Conservation (phyloP, 129 eudicot genomes). For the Logfia minima region DNA sequence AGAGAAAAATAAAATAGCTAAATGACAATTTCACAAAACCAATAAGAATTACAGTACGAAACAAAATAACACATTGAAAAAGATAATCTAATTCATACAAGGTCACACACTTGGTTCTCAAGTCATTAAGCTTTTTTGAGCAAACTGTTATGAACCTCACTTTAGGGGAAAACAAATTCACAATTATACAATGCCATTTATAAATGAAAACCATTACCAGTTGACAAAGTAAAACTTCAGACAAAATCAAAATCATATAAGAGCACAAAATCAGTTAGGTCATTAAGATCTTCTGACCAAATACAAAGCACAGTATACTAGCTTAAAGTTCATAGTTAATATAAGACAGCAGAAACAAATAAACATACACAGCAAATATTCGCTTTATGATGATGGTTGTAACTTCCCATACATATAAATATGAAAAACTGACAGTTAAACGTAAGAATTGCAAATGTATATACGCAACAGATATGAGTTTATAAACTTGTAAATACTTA, state of each 20-base stretch:
- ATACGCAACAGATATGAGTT: not conserved
- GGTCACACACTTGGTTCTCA: not conserved
- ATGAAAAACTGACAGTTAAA: too few species aligned
- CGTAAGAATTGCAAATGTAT: not conserved
- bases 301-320: not conserved
- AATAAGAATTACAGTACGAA: not conserved
- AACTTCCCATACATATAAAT: too few species aligned
- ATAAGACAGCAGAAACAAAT: conserved; percentile 1
- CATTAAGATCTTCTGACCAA: not conserved
- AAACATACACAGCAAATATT: not conserved
- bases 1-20: not conserved
- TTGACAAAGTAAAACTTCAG: not conserved
- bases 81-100: not conserved
- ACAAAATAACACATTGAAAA: not conserved
- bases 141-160: too few species aligned
- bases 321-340: conserved; percentile 20
- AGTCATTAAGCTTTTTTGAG: not conserved
- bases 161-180: too few species aligned
- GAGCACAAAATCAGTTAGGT: not conserved
- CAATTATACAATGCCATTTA: too few species aligned
- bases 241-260: not conserved
- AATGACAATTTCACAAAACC: not conserved
- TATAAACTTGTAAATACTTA: conserved; percentile 34
- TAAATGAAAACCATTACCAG: not conserved
- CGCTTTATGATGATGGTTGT: too few species aligned